Evolutionary conservation across 768 basidiomycete species (phyloP).

Genomic region (Glaciozyma antarctica): DNA sequence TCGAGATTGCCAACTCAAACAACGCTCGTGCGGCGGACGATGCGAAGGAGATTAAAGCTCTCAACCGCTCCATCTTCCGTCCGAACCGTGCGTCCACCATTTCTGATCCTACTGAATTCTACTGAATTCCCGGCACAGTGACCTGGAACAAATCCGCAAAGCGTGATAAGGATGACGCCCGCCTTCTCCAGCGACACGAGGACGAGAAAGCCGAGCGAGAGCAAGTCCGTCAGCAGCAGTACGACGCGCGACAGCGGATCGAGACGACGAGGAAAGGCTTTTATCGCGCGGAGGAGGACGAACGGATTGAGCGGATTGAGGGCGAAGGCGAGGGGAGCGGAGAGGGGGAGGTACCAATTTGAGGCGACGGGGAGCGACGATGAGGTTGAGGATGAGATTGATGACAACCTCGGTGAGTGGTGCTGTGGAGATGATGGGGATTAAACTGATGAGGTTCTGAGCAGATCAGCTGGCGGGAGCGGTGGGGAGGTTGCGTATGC

Average conservation of each 20-base stretch:
- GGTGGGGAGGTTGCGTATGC: constrained; percentile 44
- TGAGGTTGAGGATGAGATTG: constrained; percentile 87
- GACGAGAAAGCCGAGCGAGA: constrained; percentile 76
- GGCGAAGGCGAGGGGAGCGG: constrained; percentile 49
- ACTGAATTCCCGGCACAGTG: too few species aligned
- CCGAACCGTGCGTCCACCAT: constrained; percentile 42
- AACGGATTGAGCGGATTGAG: constrained; percentile 31
- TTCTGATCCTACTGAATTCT: too few species aligned
- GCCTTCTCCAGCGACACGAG: constrained; percentile 73
- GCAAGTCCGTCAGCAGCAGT: constrained; percentile 71
- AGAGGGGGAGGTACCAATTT: constrained; percentile 61
- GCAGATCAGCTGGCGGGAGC: constrained; percentile 62
- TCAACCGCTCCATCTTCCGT: constrained; percentile 86
- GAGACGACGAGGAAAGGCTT: constrained; percentile 56
- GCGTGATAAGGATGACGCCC: constrained; percentile 73
- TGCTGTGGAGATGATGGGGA: too few species aligned
- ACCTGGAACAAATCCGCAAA: constrained; percentile 89
- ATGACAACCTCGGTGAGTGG: constrained; percentile 58
- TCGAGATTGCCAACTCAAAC: constrained; percentile 83
- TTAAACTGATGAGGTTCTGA: too few species aligned
- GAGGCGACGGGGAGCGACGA: constrained; percentile 84
- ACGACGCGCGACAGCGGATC: constrained; percentile 76
- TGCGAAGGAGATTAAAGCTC: constrained; percentile 82
- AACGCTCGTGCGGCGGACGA: constrained; percentile 78
- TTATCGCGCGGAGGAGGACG: constrained; percentile 37